These are phyloP conservation scores for Pyrus hybrid DNA, from an alignment of 331 rosid genomes.

Conservation along the genomic window DNA sequence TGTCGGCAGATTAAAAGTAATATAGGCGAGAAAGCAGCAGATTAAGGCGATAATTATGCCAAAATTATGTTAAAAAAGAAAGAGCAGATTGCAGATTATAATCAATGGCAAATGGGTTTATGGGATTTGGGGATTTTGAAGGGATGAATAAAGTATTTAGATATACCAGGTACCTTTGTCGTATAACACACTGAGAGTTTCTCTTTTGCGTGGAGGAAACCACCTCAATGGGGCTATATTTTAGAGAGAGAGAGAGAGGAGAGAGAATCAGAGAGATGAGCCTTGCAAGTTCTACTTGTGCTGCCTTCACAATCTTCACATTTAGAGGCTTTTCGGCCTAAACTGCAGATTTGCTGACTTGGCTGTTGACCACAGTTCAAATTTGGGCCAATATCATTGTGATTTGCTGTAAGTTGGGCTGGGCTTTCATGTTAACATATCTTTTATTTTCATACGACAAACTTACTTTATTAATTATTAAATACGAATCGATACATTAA, in stretches of 20 bases:
- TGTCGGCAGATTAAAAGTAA: slow-evolving; percentile 25
- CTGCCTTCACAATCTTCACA: background rate
- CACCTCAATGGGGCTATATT: slow-evolving; percentile 18
- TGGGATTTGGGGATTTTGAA: background rate
- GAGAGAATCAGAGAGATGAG: background rate
- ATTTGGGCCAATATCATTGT: background rate
- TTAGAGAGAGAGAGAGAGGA: background rate
- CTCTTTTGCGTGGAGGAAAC: slow-evolving; percentile 43
- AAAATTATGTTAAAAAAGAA: background rate
- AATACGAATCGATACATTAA: too few relatives aligned
- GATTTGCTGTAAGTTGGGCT: background rate
- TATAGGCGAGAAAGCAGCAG: slow-evolving; percentile 9
- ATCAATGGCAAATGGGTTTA: slow-evolving; percentile 4
- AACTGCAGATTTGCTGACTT: background rate
- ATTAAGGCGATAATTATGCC: background rate
- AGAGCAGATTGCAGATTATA: slow-evolving; percentile 3
- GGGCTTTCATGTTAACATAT: background rate
- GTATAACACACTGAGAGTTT: slow-evolving; percentile 8
- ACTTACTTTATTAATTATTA: too few relatives aligned
- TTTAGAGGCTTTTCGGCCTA: background rate
- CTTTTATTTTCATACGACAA: too few relatives aligned
- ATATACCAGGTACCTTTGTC: slow-evolving; percentile 12
- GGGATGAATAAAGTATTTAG: slow-evolving; percentile 11
- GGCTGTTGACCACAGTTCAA: background rate
- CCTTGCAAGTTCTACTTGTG: background rate